These are phyloP conservation scores for Collariella sp. DNA, from an alignment of 495 filamentous ascomycete genomes.

Conservation along the genomic window DNA sequence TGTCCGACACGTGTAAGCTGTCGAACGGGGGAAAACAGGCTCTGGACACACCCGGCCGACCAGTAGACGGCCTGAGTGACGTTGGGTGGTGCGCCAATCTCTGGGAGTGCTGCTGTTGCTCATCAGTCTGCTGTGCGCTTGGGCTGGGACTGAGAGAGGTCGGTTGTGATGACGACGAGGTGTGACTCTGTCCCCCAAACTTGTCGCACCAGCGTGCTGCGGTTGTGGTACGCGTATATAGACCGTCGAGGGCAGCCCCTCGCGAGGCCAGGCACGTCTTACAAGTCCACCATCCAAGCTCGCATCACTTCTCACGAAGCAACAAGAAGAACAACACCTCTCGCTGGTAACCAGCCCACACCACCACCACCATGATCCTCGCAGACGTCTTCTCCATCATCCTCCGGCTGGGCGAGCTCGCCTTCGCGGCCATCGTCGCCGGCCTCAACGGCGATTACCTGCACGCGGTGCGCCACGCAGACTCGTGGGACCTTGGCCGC, in stretches of 20 bases:
- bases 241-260: too few species aligned
- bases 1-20: not conserved
- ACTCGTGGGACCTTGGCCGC: slow-evolving; percentile 33
- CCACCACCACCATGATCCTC: slow-evolving; percentile 34
- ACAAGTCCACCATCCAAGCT: not conserved
- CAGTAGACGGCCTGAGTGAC: not conserved
- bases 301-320: too few species aligned
- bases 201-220: not conserved
- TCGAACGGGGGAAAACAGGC: not conserved
- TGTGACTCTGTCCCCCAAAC: not conserved
- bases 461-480: slow-evolving; percentile 21
- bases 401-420: slow-evolving; percentile 41
- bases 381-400: slow-evolving; percentile 33
- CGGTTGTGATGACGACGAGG: not conserved
- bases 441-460: slow-evolving; percentile 41
- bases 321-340: too few species aligned
- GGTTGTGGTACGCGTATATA: slow-evolving; percentile 3
- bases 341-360: too few species aligned
- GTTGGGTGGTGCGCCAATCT: not conserved
- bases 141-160: not conserved
- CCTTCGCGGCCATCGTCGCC: slow-evolving; percentile 40
- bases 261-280: not conserved
- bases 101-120: not conserved
- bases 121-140: not conserved
- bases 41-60: not conserved